Evolutionary conservation across 257 asterid species (phyloP).

Genomic region (Solanum etuberosum): DNA sequence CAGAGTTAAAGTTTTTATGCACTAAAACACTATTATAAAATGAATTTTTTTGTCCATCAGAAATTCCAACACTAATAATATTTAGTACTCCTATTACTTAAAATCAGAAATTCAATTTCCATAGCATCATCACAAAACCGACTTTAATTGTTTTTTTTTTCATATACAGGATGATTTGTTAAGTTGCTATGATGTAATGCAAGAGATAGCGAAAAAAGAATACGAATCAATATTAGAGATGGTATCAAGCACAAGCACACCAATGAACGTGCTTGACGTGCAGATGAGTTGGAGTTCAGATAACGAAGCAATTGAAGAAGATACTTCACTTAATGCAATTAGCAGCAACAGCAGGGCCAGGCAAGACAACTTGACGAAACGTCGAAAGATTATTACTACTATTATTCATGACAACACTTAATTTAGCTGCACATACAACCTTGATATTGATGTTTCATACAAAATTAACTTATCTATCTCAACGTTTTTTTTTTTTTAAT

Average conservation of each 20-base stretch:
- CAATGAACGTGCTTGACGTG: conserved; percentile 37
- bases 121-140: neutral
- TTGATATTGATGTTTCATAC: neutral
- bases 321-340: neutral
- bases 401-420: neutral
- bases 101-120: neutral
- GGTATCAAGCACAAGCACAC: conserved; percentile 30
- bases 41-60: fast-evolving
- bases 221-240: conserved; percentile 12
- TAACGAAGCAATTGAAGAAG: neutral
- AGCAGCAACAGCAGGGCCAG: neutral
- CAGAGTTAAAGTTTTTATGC: neutral
- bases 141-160: neutral
- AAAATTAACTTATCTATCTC: neutral
- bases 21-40: neutral
- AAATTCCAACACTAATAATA: too few species aligned
- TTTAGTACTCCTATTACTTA: too few species aligned
- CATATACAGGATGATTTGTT: conserved; percentile 28
- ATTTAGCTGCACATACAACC: neutral
- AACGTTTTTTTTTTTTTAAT: neutral
- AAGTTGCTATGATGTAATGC: conserved; percentile 28
- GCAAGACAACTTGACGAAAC: conserved; percentile 4
- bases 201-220: conserved; percentile 26
- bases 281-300: conserved; percentile 15
- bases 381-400: conserved; percentile 9